Evolutionary conservation across 2,329 filamentous ascomycete genomes (phyloP), one percentile per base, ranked within the genome.

Genomic region (Fonsecaea nubica): DNA sequence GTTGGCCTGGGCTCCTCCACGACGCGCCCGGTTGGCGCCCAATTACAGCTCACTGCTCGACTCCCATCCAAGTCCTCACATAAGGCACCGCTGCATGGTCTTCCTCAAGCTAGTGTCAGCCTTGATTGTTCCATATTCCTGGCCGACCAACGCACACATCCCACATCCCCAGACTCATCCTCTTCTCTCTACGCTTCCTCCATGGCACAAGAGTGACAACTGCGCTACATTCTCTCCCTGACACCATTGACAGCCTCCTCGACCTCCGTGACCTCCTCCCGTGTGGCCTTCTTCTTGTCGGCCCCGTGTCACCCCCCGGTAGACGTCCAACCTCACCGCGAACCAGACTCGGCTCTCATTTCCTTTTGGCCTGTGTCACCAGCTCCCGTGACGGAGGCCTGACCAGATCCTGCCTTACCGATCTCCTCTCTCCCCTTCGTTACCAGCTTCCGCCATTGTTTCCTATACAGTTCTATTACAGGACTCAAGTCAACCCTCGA

Each of bases 11-110:
- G 48, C 21, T 62, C 50, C 33, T 61, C 36, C 32, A 42, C 50
- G 54, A 66, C 64, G 59, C 64, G 64, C 54, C 58, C 53, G 57
- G 42, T 59, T 65, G 63, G 58, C 58, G 58, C 53, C 64, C 64
- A 62, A 62, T 54, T 55, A 42, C 53, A 66, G 45, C 50, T 53
- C 58, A 54, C 45, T 18, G 32, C 58, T 18, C 45, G 45, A 30
- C 45, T 50, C 45, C 48, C 59, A 18, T 52, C 13, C 58, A 45
- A 48, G 32, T 57, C 32, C 52, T 59, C 56, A 36, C 62, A 50
- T 55, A 57, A 64, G 62, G 62, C 58, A 50, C 58, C 45, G 48
- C 21, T n/a, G 58, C 58, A 61, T 38, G 30, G 58, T 48, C 48
- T 59, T 18, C 38, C 56, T 25, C 48, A 25, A 48, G 45, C 57